Evolutionary conservation across 2,329 filamentous ascomycete species (phyloP).

Genomic region (Penicillium italicum): DNA sequence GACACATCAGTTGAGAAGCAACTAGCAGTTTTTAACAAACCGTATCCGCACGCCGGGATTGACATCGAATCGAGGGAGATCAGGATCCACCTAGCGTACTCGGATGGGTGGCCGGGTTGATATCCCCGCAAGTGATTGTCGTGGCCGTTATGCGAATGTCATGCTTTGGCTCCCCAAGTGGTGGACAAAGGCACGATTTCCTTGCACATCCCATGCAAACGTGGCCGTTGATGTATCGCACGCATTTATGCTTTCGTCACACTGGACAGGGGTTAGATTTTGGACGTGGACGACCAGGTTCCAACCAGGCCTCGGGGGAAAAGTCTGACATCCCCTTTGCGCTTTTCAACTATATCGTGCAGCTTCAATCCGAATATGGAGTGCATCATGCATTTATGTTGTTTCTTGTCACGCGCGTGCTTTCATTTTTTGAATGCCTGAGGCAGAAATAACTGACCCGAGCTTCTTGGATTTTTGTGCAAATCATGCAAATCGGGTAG

Average conservation of each 20-base stretch:
- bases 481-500: conserved; percentile 3
- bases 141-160: not conserved
- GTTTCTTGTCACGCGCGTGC: too few relatives aligned
- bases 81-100: not conserved
- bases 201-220: conserved; percentile 20
- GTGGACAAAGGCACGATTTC: conserved; percentile 10
- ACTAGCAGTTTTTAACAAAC: conserved; percentile 15
- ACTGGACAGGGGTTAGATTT: conserved; percentile 14
- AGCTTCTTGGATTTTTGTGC: conserved; percentile 7
- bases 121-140: not conserved
- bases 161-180: not conserved
- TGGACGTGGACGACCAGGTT: conserved; percentile 5
- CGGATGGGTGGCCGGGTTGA: not conserved
- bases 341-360: conserved; percentile 19
- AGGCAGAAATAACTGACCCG: conserved; percentile 5
- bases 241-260: conserved; percentile 22
- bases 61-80: conserved; percentile 14
- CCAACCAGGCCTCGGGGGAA: not conserved
- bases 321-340: conserved; percentile 16
- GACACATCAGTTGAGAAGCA: conserved; percentile 1
- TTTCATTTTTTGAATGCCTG: not conserved
- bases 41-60: conserved; percentile 7
- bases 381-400: not conserved
- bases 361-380: conserved; percentile 8
- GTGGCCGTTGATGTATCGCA: conserved; percentile 24